Conservation (phyloP, 1,284 basidiomycete species). For the Afroboletus lepidellus region DNA sequence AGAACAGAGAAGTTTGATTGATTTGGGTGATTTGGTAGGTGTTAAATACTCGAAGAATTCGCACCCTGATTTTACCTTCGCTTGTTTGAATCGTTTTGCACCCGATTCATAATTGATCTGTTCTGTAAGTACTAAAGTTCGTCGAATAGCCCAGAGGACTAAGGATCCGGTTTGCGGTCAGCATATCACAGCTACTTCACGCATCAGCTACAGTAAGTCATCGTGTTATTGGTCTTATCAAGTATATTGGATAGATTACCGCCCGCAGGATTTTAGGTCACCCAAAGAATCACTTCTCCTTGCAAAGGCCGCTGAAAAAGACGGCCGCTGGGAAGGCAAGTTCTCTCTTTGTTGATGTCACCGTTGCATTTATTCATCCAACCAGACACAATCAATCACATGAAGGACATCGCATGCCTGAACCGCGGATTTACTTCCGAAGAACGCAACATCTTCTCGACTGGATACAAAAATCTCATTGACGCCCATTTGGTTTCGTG, state of each 20-base stretch:
- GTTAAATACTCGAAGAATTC: neutral
- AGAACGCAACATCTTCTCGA: neutral
- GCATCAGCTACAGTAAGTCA: neutral
- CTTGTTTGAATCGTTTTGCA: neutral
- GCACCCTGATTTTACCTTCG: neutral
- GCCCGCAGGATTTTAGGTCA: neutral
- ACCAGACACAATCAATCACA: neutral
- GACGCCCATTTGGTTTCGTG: neutral
- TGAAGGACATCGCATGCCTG: neutral
- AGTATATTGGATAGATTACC: neutral
- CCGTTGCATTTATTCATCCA: neutral
- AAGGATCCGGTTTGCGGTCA: neutral
- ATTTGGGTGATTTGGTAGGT: neutral
- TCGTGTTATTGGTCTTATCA: too few species aligned
- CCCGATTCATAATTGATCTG: too few species aligned
- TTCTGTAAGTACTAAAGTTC: too few species aligned
- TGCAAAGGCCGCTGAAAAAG: neutral
- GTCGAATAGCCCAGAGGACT: too few species aligned
- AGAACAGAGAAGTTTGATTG: neutral
- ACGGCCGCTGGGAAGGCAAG: neutral
- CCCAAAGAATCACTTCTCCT: neutral
- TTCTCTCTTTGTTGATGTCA: neutral
- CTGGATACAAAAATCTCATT: neutral
- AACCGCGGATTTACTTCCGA: neutral
- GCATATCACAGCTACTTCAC: neutral